Percentiles rank a stretch among this genome's conserved stretches.
Conservation (phyloP, 257 asterid species). For the Lavandula angustifolia region DNA sequence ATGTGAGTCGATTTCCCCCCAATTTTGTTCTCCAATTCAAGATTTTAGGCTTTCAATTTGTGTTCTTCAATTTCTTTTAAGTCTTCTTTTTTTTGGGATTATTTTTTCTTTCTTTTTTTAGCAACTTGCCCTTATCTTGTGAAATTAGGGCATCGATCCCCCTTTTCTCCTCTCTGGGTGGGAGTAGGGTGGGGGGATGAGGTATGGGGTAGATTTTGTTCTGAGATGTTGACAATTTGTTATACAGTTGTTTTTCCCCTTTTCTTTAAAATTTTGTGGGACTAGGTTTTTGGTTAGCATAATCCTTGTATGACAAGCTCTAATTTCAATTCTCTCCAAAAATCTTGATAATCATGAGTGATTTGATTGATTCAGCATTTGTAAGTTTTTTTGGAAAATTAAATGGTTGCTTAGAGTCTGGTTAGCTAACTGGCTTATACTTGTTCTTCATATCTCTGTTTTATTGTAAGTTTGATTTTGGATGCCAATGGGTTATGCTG, state of each 20-base stretch:
- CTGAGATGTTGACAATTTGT: slow-evolving; percentile 15
- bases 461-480: not conserved
- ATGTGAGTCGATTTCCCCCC: slow-evolving; percentile 52
- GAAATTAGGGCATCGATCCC: slow-evolving; percentile 27
- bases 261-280: not conserved
- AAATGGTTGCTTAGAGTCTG: not conserved
- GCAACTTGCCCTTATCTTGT: slow-evolving; percentile 6
- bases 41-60: slow-evolving; percentile 27
- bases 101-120: slow-evolving; percentile 16
- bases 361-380: not conserved
- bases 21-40: slow-evolving; percentile 13
- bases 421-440: not conserved
- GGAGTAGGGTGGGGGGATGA: not conserved
- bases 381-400: not conserved
- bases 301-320: not conserved
- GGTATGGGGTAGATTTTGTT: slow-evolving; percentile 24
- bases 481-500: slow-evolving; percentile 6
- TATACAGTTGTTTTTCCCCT: slow-evolving; percentile 10
- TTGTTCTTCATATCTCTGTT: not conserved
- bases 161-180: not conserved
- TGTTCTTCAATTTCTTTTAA: slow-evolving; percentile 12
- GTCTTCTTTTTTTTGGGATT: slow-evolving; percentile 13
- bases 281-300: not conserved
- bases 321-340: no score
- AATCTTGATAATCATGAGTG: not conserved